phyloP scores from a whole-genome alignment of 2,329 filamentous ascomycete genomes.

The Aspergillus cejpii region DNA sequence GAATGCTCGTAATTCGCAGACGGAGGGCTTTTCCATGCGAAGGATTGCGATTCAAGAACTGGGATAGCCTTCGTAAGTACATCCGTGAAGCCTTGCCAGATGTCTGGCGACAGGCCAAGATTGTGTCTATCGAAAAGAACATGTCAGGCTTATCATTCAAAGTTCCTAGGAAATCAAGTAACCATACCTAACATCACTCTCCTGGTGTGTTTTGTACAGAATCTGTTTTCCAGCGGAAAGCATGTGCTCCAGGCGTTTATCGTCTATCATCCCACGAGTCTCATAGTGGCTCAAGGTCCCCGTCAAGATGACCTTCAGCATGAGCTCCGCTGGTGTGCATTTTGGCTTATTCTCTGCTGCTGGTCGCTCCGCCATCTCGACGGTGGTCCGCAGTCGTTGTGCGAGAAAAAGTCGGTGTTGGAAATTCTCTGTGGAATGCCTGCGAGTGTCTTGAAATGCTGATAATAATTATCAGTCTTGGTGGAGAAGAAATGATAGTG shows the following conservation, averaged over 20 bases:
- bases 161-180: background rate
- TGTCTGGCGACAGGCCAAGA: constrained; percentile 50
- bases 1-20: constrained; percentile 52
- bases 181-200: constrained; percentile 48
- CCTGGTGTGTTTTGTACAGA: constrained; percentile 52
- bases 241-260: constrained; percentile 52
- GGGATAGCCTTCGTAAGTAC: constrained; percentile 55
- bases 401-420: background rate
- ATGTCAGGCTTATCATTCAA: constrained; percentile 3
- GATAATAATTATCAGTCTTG: constrained; percentile 1
- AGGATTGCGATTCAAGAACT: constrained; percentile 56
- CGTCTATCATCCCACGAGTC: constrained; percentile 53
- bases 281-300: constrained; percentile 54
- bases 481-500: constrained; percentile 14
- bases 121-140: constrained; percentile 42
- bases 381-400: background rate
- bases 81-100: constrained; percentile 55
- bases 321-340: constrained; percentile 43
- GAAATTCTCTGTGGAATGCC: background rate
- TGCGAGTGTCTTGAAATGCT: constrained; percentile 1
- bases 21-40: constrained; percentile 53
- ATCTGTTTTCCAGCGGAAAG: constrained; percentile 56
- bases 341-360: constrained; percentile 28
- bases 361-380: constrained; percentile 31
- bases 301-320: constrained; percentile 44